A percentile compares a stretch with the other conserved stretches of the same genome.
phyloP scores from a whole-genome alignment of 495 filamentous ascomycete species.

The Penicillium lagena region DNA sequence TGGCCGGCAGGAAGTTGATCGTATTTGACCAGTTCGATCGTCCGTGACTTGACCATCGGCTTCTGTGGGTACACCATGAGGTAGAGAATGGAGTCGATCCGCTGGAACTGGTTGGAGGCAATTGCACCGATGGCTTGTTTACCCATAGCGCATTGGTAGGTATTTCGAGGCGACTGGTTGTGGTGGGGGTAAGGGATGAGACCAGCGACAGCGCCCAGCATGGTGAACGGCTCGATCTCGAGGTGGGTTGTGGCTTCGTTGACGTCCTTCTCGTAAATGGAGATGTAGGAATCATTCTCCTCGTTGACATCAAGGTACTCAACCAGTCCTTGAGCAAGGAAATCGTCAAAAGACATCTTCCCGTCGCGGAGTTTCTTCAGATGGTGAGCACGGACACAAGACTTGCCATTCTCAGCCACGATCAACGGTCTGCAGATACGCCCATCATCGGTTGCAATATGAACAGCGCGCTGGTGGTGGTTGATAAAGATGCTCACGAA shows the following conservation, averaged over 20 bases:
- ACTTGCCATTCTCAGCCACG: slow-evolving; percentile 78
- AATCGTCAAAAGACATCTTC: slow-evolving; percentile 84
- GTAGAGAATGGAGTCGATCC: slow-evolving; percentile 92
- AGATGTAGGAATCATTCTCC: slow-evolving; percentile 92
- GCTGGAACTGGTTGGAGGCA: slow-evolving; percentile 91
- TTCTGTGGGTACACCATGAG: slow-evolving; percentile 97
- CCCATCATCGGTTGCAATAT: slow-evolving; percentile 95
- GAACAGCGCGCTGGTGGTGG: slow-evolving; percentile 80
- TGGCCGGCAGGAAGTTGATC: slow-evolving; percentile 96
- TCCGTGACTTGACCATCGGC: slow-evolving; percentile 92
- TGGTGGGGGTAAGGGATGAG: slow-evolving; percentile 98
- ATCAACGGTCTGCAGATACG: slow-evolving; percentile 93
- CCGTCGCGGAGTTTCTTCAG: slow-evolving; percentile 74
- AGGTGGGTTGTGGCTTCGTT: slow-evolving; percentile 78
- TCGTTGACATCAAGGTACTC: slow-evolving; percentile 98
- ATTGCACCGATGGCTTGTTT: slow-evolving; percentile 99
- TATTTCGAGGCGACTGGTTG: slow-evolving; percentile 98
- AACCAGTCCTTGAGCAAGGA: slow-evolving; percentile 78
- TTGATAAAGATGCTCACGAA: slow-evolving; percentile 96
- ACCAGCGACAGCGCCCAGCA: slow-evolving; percentile 94
- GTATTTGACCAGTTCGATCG: slow-evolving; percentile 95
- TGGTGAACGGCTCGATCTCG: slow-evolving; percentile 96
- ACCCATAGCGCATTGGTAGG: slow-evolving; percentile 99
- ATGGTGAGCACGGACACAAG: slow-evolving; percentile 68
- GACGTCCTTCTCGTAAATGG: slow-evolving; percentile 79